Percentiles rank a stretch among this genome's conserved stretches.
phyloP scores from a whole-genome alignment of 2,329 filamentous ascomycete species.

The Alternaria triticimaculans region DNA sequence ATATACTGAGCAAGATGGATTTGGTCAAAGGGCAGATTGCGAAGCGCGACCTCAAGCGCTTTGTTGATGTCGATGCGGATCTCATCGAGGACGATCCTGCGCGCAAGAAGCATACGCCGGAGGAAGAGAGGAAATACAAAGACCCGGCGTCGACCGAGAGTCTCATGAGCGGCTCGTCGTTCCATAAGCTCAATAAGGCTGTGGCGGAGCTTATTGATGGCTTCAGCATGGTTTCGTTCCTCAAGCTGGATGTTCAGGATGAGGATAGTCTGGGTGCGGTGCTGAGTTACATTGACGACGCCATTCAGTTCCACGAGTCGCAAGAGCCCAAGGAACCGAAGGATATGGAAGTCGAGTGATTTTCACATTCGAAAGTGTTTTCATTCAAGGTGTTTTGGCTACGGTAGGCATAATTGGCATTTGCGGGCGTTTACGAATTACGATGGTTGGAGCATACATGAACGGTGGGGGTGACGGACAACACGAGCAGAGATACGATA shows the following conservation, averaged over 20 bases:
- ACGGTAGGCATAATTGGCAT: background rate
- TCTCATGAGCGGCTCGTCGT: slow-evolving; percentile 81
- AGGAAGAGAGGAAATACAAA: slow-evolving; percentile 59
- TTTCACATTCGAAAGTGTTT: background rate
- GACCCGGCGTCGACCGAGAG: slow-evolving; percentile 71
- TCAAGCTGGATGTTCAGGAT: slow-evolving; percentile 86
- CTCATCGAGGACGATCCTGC: slow-evolving; percentile 82
- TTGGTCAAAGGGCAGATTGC: slow-evolving; percentile 88
- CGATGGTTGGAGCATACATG: background rate
- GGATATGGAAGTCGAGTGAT: slow-evolving; percentile 37
- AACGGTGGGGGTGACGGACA: background rate
- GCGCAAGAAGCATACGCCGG: slow-evolving; percentile 44
- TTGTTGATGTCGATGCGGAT: slow-evolving; percentile 83
- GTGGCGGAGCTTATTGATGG: slow-evolving; percentile 93
- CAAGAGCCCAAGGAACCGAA: slow-evolving; percentile 87
- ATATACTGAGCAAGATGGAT: slow-evolving; percentile 98
- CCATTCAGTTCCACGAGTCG: slow-evolving; percentile 90
- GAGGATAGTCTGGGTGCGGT: slow-evolving; percentile 89
- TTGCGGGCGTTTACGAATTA: background rate
- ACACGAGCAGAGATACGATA: slow-evolving; percentile 8
- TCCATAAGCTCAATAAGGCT: slow-evolving; percentile 82
- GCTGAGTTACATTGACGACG: slow-evolving; percentile 91
- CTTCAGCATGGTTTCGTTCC: slow-evolving; percentile 97
- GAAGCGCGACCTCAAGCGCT: slow-evolving; percentile 87
- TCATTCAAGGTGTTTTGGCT: slow-evolving; percentile 11